phyloP scores from a whole-genome alignment of 139 green algal species.

The Coelastrella sp. region DNA sequence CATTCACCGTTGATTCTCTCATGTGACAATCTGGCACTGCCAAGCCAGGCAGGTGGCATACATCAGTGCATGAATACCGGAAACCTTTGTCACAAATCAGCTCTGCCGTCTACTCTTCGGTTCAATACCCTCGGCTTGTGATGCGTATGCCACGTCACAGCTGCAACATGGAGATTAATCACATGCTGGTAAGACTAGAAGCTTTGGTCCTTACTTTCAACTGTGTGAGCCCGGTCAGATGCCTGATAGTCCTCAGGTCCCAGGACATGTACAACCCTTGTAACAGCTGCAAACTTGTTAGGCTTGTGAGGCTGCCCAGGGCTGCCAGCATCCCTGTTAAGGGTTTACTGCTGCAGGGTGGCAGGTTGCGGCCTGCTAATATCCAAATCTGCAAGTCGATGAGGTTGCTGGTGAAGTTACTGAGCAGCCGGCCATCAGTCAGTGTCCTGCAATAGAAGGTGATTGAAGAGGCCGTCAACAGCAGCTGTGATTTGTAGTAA shows the following conservation, averaged over 20 bases:
- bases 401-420: slow-evolving; percentile 8
- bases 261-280: slow-evolving; percentile 38
- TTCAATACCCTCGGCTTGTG: too few relatives aligned
- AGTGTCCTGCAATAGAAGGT: slow-evolving; percentile 10
- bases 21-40: too few relatives aligned
- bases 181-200: not conserved
- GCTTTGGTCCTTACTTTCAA: slow-evolving; percentile 4
- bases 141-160: too few relatives aligned
- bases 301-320: not conserved
- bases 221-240: not conserved
- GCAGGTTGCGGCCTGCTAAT: not conserved
- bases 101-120: too few relatives aligned
- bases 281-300: slow-evolving; percentile 30
- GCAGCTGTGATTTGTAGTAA: too few relatives aligned
- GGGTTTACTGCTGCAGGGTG: slow-evolving; percentile 43
- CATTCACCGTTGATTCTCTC: too few relatives aligned
- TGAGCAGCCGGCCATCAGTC: not conserved
- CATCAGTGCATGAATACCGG: too few relatives aligned
- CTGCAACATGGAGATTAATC: too few relatives aligned
- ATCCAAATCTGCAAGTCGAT: slow-evolving; percentile 23
- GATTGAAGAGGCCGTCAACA: too few relatives aligned
- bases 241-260: slow-evolving; percentile 22
- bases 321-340: slow-evolving; percentile 1
- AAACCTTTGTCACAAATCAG: too few relatives aligned
- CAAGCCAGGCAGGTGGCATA: too few relatives aligned